Evolutionary conservation across 1,284 basidiomycete genomes (phyloP).

Genomic region (Tremellales sp.): DNA sequence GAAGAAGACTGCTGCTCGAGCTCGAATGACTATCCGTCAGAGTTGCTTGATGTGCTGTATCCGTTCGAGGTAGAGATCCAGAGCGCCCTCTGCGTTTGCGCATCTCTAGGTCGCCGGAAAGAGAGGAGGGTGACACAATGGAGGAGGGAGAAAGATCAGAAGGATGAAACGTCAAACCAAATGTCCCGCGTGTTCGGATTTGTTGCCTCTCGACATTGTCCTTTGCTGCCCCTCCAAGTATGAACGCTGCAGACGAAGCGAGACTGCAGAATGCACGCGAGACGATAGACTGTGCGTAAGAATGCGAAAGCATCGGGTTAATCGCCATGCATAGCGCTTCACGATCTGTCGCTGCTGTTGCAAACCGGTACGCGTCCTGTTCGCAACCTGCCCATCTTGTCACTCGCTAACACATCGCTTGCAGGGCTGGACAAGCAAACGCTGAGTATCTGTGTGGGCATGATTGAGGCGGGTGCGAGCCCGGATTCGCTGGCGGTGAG

Average conservation of each 20-base stretch:
- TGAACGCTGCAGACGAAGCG: conserved; percentile 25
- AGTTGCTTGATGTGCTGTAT: no score
- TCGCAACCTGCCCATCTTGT: neutral
- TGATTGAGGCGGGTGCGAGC: conserved; percentile 47
- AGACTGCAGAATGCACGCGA: conserved; percentile 43
- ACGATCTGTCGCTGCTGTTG: conserved; percentile 44
- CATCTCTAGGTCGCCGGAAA: no score
- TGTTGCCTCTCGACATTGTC: neutral
- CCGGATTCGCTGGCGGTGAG: conserved; percentile 46
- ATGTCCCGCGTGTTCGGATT: no score
- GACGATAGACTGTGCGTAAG: conserved; percentile 43
- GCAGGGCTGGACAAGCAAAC: conserved; percentile 46
- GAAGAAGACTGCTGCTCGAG: no score
- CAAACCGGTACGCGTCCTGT: conserved; percentile 32
- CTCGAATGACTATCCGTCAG: no score
- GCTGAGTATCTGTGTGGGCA: conserved; percentile 43
- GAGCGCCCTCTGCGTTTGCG: no score
- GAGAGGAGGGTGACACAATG: neutral
- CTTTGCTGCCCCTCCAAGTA: no score
- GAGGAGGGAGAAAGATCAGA: neutral
- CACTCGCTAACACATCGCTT: neutral
- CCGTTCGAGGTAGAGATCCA: no score
- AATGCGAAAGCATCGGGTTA: neutral
- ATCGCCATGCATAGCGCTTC: conserved; percentile 26
- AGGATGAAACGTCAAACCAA: neutral